Conservation (phyloP, 768 basidiomycete species). For the Lentinula boryana region DNA sequence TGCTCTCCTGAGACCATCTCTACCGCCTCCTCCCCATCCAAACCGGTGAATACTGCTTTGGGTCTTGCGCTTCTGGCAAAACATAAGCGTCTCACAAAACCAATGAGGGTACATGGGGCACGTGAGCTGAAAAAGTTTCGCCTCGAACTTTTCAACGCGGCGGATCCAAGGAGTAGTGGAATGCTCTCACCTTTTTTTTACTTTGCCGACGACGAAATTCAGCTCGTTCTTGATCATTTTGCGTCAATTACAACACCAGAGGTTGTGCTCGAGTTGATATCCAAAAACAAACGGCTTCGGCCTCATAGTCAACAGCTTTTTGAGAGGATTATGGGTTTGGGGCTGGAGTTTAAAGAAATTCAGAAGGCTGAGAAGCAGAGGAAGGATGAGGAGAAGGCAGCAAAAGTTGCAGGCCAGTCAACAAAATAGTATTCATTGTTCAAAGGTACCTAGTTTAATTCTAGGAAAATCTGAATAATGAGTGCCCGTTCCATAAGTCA, state of each 20-base stretch:
- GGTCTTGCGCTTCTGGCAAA: no score
- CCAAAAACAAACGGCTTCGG: neutral
- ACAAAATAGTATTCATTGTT: no score
- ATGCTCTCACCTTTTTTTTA: neutral
- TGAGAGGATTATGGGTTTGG: neutral
- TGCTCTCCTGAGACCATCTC: no score
- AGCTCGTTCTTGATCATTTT: neutral
- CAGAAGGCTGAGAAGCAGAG: neutral
- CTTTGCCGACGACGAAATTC: neutral
- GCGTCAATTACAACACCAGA: neutral
- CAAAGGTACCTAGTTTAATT: no score
- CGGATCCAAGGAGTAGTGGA: neutral
- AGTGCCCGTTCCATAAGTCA: no score
- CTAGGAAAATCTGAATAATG: no score
- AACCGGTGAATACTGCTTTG: no score
- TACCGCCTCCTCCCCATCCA: no score
- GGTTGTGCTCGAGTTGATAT: neutral
- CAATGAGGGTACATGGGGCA: neutral
- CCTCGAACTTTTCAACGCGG: neutral
- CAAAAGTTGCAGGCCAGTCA: no score
- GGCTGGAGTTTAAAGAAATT: neutral
- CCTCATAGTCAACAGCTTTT: neutral
- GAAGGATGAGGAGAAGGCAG: neutral
- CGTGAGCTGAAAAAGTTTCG: neutral
- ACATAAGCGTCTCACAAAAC: no score